Evolutionary conservation across 1,284 basidiomycete species (phyloP), one percentile per base, ranked within the genome.

Genomic region (Sanghuangporus baumii): DNA sequence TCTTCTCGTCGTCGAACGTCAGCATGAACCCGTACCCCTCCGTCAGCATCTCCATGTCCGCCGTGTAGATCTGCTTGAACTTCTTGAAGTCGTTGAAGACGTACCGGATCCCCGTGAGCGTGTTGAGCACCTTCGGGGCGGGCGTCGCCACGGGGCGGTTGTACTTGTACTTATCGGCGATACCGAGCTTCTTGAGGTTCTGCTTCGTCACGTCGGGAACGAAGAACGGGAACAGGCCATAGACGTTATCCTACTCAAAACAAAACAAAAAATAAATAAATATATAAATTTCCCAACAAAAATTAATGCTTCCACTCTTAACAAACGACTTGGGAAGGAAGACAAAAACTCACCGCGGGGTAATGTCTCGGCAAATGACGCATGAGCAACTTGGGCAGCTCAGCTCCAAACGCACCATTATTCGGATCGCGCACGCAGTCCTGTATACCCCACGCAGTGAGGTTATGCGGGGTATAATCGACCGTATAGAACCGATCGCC

Each of bases 191-290:
- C 0, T 73, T 76, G 51, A 82, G 71, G 48, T 72, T 76, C 6
- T 74, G 68, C 60, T 76, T 70, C 81, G 81, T 81, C 66, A 78
- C 71, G 52, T 68, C 56, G 64, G 84, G 74, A 20, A 79, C 79
- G 70, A 82, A 80, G 77, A 86, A 84, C 0, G 85, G 82, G 75
- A 81, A 84, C 18, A 80, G 73, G 0, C 71, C 72, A 63, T 75
- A 78, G 55, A 68, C 68, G 50, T 59, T 59, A 23, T 59, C 48
- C 60, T 59, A 67, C 68, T 63, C 70, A 66, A 65, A 18, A n/a
- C 4, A 47, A 43, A 6, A 47, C 11, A 18, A 2, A n/a, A 46
- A 6, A 18, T 46, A 18, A n/a, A n/a, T n/a, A n/a, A n/a, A n/a
- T n/a, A n/a, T n/a, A n/a, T n/a, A n/a, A n/a, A n/a, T n/a, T n/a